phyloP scores from a whole-genome alignment of 2,329 filamentous ascomycete species.

The Curvularia eragrostidis region DNA sequence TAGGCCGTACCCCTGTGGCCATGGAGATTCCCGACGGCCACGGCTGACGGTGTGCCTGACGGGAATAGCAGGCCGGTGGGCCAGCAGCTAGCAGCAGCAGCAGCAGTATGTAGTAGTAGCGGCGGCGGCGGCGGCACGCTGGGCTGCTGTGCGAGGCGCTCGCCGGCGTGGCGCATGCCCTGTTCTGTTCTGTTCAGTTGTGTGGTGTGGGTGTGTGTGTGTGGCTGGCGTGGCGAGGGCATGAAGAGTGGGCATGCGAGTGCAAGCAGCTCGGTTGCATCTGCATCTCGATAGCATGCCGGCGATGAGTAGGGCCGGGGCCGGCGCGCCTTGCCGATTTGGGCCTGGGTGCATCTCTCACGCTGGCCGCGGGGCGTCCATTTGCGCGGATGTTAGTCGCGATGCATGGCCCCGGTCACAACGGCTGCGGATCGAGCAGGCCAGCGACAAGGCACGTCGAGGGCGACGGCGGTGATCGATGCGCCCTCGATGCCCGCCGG shows the following conservation, averaged over 20 bases:
- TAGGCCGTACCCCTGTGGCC: slow-evolving; percentile 11
- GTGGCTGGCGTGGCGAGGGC: slow-evolving; percentile 23
- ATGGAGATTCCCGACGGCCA: slow-evolving; percentile 21
- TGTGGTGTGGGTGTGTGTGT: slow-evolving; percentile 8
- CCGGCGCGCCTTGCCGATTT: slow-evolving; percentile 24
- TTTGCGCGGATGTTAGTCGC: slow-evolving; percentile 30
- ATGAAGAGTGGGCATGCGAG: too few species aligned
- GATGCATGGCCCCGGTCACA: slow-evolving; percentile 30
- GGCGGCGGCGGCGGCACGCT: background rate
- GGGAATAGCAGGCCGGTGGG: too few species aligned
- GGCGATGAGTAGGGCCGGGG: slow-evolving; percentile 30
- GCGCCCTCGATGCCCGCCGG: slow-evolving; percentile 7
- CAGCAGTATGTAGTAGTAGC: background rate
- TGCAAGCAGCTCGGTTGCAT: too few species aligned
- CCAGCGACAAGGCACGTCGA: background rate
- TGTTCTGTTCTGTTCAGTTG: slow-evolving; percentile 6
- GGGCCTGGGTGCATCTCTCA: slow-evolving; percentile 29
- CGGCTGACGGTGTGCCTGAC: slow-evolving; percentile 1
- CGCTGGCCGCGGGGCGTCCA: slow-evolving; percentile 29
- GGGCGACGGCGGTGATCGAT: slow-evolving; percentile 12
- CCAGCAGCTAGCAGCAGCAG: background rate
- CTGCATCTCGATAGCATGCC: slow-evolving; percentile 37
- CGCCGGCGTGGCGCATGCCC: slow-evolving; percentile 21
- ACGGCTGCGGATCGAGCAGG: slow-evolving; percentile 35
- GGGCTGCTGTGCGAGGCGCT: slow-evolving; percentile 6